Evolutionary conservation across 148 eudicot genomes (phyloP).

Genomic region (Rhododendron kiyosumense): DNA sequence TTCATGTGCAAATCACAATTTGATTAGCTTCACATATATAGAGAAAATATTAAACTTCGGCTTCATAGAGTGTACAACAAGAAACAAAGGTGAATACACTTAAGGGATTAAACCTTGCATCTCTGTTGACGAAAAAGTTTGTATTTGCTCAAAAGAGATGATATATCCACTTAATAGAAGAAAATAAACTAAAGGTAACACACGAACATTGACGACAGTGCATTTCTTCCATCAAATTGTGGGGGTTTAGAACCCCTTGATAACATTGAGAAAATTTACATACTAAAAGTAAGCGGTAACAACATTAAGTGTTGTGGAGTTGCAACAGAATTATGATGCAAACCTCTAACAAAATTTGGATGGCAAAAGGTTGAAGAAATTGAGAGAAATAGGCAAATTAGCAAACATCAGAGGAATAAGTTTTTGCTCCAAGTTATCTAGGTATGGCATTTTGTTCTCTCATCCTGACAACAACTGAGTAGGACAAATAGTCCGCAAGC

Average conservation of each 20-base stretch:
- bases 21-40: background rate
- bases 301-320: background rate
- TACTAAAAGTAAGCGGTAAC: background rate
- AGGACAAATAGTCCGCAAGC: background rate
- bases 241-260: background rate
- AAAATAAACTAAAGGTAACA: background rate
- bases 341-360: background rate
- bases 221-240: background rate
- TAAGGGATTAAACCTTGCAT: background rate
- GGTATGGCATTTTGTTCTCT: background rate
- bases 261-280: background rate
- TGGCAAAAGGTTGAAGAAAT: background rate
- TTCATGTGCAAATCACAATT: slow-evolving; percentile 38
- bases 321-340: background rate
- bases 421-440: background rate
- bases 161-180: background rate
- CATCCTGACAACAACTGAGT: background rate
- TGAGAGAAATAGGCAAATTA: background rate
- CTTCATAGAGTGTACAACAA: background rate
- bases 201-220: background rate
- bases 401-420: background rate
- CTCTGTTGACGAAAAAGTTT: background rate
- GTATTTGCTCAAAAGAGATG: background rate
- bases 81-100: background rate
- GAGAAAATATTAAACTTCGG: background rate